These are phyloP conservation scores for Canariomyces notabilis DNA, from an alignment of 2,329 filamentous ascomycete genomes.

Conservation along the genomic window DNA sequence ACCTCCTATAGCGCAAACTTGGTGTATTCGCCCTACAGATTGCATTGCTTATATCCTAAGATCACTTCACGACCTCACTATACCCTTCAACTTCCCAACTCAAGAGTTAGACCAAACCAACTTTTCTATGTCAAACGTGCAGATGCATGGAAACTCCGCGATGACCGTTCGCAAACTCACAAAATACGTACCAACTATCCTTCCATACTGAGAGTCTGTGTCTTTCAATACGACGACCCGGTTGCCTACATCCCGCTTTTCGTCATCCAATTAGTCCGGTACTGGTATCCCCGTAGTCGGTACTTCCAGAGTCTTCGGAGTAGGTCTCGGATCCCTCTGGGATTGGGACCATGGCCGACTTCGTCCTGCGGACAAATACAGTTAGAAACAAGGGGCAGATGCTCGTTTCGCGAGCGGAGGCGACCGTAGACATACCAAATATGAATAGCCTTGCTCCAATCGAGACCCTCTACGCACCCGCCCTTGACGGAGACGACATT, in stretches of 20 bases:
- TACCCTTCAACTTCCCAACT: no score
- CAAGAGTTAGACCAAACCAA: no score
- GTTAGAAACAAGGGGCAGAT: not conserved
- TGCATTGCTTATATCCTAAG: no score
- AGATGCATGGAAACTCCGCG: no score
- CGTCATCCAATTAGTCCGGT: slow-evolving; percentile 39
- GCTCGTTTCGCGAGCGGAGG: no score
- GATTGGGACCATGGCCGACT: slow-evolving; percentile 62
- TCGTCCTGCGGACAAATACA: slow-evolving; percentile 37
- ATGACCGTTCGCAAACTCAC: no score
- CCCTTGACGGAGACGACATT: slow-evolving; percentile 62
- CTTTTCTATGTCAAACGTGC: no score
- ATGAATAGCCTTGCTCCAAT: slow-evolving; percentile 57
- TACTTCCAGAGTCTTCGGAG: slow-evolving; percentile 46
- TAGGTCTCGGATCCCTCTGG: slow-evolving; percentile 56
- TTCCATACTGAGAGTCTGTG: no score
- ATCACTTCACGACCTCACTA: no score
- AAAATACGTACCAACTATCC: no score
- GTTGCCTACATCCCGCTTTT: slow-evolving; percentile 54
- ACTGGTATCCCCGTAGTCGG: slow-evolving; percentile 37
- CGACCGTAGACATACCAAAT: slow-evolving; percentile 49
- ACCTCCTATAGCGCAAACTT: no score
- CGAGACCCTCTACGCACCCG: slow-evolving; percentile 59
- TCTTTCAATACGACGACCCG: not conserved
- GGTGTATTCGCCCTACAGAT: no score